These are phyloP conservation scores for Arabidopsis lyrata DNA, from an alignment of 441 rosid genomes.

Conservation along the genomic window DNA sequence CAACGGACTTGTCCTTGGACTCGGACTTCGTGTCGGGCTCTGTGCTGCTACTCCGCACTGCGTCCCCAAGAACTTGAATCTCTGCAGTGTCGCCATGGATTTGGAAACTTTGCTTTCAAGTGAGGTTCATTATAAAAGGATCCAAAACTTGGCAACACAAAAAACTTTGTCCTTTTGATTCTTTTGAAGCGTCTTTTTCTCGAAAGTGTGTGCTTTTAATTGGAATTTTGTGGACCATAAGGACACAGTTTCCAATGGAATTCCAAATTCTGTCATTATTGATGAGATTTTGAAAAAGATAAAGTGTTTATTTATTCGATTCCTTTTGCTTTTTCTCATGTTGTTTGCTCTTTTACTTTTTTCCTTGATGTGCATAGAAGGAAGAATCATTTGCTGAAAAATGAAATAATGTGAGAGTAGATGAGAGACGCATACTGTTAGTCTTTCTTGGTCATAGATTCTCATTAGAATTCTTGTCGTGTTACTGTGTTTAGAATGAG, in stretches of 20 bases:
- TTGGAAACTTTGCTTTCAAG: slow-evolving; percentile 43
- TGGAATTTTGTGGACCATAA: slow-evolving; percentile 51
- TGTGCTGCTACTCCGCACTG: slow-evolving; percentile 69
- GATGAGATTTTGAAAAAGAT: slow-evolving; percentile 35
- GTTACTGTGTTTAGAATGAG: not conserved
- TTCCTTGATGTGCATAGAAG: slow-evolving; percentile 39
- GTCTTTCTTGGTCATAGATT: slow-evolving; percentile 30
- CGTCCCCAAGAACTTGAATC: slow-evolving; percentile 79
- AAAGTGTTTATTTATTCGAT: slow-evolving; percentile 38
- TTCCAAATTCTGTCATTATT: slow-evolving; percentile 43
- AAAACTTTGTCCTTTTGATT: slow-evolving; percentile 37
- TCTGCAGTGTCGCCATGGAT: slow-evolving; percentile 72
- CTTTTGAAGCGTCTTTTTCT: slow-evolving; percentile 42
- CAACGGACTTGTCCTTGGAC: slow-evolving; percentile 72
- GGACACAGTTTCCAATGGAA: slow-evolving; percentile 35
- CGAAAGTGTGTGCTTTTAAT: slow-evolving; percentile 61
- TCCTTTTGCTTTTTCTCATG: slow-evolving; percentile 29
- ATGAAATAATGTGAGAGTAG: slow-evolving; percentile 10
- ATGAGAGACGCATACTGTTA: slow-evolving; percentile 10
- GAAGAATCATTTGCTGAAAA: slow-evolving; percentile 21
- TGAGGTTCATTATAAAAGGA: slow-evolving; percentile 49
- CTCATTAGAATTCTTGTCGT: not conserved
- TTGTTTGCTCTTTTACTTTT: slow-evolving; percentile 30
- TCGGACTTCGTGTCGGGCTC: slow-evolving; percentile 74
- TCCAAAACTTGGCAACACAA: slow-evolving; percentile 43